Conservation (phyloP, 2,329 filamentous ascomycete species). For the Fusarium odoratissimum region DNA sequence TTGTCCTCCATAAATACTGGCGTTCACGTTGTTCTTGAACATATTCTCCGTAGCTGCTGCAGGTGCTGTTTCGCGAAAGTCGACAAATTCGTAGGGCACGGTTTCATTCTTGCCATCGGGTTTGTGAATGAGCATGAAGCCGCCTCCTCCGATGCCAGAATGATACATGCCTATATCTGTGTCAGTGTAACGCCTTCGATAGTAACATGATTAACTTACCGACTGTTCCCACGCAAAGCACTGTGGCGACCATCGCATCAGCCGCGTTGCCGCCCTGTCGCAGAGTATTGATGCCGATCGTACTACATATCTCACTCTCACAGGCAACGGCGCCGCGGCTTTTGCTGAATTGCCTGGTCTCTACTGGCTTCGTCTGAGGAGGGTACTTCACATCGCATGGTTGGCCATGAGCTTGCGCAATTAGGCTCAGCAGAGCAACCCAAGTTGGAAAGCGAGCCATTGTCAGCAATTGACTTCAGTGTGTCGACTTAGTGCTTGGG, state of each 20-base stretch:
- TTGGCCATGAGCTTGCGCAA: conserved; percentile 1
- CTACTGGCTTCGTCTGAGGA: conserved; percentile 9
- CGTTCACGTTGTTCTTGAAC: conserved; percentile 76
- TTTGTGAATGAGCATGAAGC: conserved; percentile 79
- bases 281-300: conserved; percentile 68
- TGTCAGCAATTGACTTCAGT: background rate
- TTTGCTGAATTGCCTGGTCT: conserved; percentile 12
- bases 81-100: conserved; percentile 77
- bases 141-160: conserved; percentile 79
- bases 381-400: conserved; percentile 22
- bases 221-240: conserved; percentile 72
- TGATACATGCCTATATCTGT: conserved; percentile 66
- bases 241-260: conserved; percentile 73
- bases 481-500: too few species aligned
- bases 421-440: conserved; percentile 20
- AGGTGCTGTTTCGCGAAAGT: conserved; percentile 87
- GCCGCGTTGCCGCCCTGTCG: conserved; percentile 73
- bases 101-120: conserved; percentile 60
- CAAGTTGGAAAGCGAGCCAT: conserved; percentile 2
- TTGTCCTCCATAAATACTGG: conserved; percentile 75
- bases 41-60: conserved; percentile 83
- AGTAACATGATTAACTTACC: conserved; percentile 33
- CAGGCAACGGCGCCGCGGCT: conserved; percentile 69
- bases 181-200: fast-evolving
- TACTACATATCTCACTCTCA: conserved; percentile 69